Evolutionary conservation across 2,329 filamentous ascomycete species (phyloP).

Genomic region (Leptographium wingfieldii): DNA sequence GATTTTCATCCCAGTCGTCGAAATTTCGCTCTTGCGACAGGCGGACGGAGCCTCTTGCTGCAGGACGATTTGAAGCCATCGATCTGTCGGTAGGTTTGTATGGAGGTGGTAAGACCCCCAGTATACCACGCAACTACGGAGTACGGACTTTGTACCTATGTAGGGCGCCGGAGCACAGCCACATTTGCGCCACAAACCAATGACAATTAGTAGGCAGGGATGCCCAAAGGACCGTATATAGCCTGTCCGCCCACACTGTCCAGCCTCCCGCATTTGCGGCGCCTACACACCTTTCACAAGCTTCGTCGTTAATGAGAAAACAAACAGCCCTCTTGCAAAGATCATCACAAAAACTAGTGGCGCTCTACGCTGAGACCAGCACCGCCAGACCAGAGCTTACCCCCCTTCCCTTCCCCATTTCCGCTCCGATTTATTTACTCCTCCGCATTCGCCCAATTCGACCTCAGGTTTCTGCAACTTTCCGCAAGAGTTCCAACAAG

Average conservation of each 20-base stretch:
- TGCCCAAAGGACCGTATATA: conserved; percentile 12
- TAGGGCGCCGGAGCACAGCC: not conserved
- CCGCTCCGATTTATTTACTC: not conserved
- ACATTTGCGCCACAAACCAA: not conserved
- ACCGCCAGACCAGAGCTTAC: too few species aligned
- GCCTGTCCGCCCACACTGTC: conserved; percentile 13
- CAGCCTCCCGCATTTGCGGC: conserved; percentile 10
- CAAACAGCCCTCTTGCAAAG: not conserved
- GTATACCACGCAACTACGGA: too few species aligned
- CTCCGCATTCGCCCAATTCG: not conserved
- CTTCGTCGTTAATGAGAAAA: conserved; percentile 3
- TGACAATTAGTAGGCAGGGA: not conserved
- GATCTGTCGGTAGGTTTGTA: not conserved
- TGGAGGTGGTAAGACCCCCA: not conserved
- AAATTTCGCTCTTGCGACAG: conserved; percentile 7
- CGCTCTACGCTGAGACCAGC: not conserved
- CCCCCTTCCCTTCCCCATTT: not conserved
- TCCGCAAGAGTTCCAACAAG: not conserved
- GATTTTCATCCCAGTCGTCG: conserved; percentile 33
- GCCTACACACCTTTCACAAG: conserved; percentile 8
- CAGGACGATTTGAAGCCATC: conserved; percentile 8
- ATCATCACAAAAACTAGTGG: conserved; percentile 3
- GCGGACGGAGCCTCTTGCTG: not conserved
- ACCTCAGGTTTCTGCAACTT: not conserved
- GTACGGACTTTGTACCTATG: too few species aligned